Base-by-base conservation (phyloP, 192 early-diverging fungal species). In the Martensiomyces pterosporus region DNA sequence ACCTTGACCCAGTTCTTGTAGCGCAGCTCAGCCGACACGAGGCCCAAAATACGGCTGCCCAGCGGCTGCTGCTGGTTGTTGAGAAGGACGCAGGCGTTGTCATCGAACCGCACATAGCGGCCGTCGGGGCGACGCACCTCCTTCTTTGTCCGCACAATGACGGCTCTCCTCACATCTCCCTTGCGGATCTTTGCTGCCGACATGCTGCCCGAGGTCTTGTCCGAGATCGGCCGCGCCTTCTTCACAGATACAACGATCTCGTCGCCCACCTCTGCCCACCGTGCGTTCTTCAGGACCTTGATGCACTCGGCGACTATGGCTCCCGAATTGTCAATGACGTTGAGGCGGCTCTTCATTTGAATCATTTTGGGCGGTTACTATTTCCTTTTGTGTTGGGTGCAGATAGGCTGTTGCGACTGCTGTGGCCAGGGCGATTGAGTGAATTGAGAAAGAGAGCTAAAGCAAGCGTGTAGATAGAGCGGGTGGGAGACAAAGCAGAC, bases 261-360 rank as follows among this genome's bases (percentile, higher is more conserved):
- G 74, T 94, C 92, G 38, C 94, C 94, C 48, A 85, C 43, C 35
- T 47, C 44, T 22, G 85, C 88, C 51, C 79, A 82, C 62, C 80
- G 77, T 35, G 88, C 89, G 63, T 85, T 84, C 51, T 80, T 84
- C 57, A 91, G 75, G 3, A 92, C 91, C 57, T 90, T 88, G 73
- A 98, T 95, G 78, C 93, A 95, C 75, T 98, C 95, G 18, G 86
- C 92, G 40, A 93, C 62, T 18, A 91, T 64, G 15, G 92, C 94
- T 7, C 95, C 93, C 24, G 91, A 91, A 80, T 98, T 98, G 82
- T 98, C 95, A 67, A 98, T 97, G 42, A 94, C 92, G 66, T 90
- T 87, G 45, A 90, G 68, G 49, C 81, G 75, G n/a, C 81, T 81
- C 53, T 90, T 88, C 38, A 90, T 70, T 64, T 84, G 81, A 58